Evolutionary conservation across 2,329 filamentous ascomycete species (phyloP), one percentile per base, ranked within the genome.

Genomic region (Talaromyces sp.): DNA sequence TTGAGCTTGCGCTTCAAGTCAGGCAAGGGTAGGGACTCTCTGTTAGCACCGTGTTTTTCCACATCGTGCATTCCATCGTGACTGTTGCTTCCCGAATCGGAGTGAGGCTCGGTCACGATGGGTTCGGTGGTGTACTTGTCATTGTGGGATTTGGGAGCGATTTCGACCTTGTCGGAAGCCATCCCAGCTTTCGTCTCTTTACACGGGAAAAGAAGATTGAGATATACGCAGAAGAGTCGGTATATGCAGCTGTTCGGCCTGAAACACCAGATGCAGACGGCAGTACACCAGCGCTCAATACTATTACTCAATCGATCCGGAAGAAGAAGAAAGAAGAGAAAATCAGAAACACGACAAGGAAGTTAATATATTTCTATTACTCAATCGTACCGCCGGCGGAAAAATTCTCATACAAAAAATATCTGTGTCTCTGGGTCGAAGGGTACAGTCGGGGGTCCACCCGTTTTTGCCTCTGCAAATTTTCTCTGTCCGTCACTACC

Each of bases 1-100:
- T 96, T 96, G 70, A 96, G 78, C 78, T 88, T 90, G 71, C 92
- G 83, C 64, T 90, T 86, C 64, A 98, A 83, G 60, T 77, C 72
- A 2, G 75, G 74, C 65, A 88, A 68, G 87, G 86, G 48, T 86
- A 88, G 46, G 86, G 93, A 68, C 77, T 82, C 63, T 75, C 65
- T 74, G 56, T 66, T 65, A 16, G 72, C 73, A 57, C 73, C 71
- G 69, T 76, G 63, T 62, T 78, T 77, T 65, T 78, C 76, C 55
- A 74, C 59, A 61, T 77, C 73, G 59, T 71, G 66, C 67, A 42
- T 40, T 2, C 54, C 54, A 56, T 40, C 23, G 8, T 56, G 33
- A 33, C 35, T 11, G 52, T 56, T 28, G 23, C 25, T 40, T 23
- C 31, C 31, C 21, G 54, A 40, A 37, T 57, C 35, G 16, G 11